phyloP scores from a whole-genome alignment of 225 moss, liverwort and hornwort genomes.

The Bryum argenteum region DNA sequence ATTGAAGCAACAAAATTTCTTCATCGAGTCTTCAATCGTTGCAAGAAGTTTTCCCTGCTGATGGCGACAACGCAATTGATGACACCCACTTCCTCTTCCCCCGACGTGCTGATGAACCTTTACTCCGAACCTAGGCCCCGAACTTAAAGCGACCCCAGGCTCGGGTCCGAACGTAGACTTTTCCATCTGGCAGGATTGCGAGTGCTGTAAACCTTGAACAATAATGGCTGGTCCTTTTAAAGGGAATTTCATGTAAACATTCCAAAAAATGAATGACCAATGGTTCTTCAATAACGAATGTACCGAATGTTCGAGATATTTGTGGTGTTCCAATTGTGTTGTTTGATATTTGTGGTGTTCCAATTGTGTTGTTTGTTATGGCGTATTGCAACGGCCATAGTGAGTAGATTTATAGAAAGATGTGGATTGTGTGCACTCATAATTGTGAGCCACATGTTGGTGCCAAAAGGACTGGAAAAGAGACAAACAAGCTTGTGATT shows the following conservation, averaged over 20 bases:
- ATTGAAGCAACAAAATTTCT: slow-evolving; percentile 11
- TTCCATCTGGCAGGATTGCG: not conserved
- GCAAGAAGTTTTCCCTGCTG: not conserved
- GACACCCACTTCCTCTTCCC: not conserved
- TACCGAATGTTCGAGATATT: no score
- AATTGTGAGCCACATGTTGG: not conserved
- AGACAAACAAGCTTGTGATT: not conserved
- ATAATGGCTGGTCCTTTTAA: no score
- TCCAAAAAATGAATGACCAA: no score
- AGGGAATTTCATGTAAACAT: no score
- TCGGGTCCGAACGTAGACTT: not conserved
- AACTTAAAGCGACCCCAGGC: not conserved
- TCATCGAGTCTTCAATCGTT: slow-evolving; percentile 7
- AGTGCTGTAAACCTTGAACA: not conserved
- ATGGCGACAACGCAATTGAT: not conserved
- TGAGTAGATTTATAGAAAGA: not conserved
- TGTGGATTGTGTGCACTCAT: not conserved
- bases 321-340: not conserved
- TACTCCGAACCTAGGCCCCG: slow-evolving; percentile 15
- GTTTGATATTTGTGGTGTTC: not conserved
- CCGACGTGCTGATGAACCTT: not conserved
- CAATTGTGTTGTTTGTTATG: not conserved
- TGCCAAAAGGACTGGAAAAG: not conserved
- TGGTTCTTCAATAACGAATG: no score
- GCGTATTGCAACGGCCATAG: not conserved